Percentiles rank a stretch among this genome's conserved stretches.
phyloP scores from a whole-genome alignment of 1,284 basidiomycete species.

The Microstroma glucosiphilum region DNA sequence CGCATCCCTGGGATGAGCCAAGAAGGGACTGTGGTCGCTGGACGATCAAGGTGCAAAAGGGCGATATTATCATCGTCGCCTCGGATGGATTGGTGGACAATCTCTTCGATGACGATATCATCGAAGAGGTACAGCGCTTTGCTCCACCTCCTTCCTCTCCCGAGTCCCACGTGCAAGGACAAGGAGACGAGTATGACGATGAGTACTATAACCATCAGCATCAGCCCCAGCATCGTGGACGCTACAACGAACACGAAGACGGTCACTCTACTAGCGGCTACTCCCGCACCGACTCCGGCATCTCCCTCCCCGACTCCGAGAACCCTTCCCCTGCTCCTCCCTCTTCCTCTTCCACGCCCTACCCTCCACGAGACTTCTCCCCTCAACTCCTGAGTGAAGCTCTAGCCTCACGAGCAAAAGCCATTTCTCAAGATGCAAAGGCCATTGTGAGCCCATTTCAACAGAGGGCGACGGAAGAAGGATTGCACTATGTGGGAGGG shows the following conservation, averaged over 20 bases:
- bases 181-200: conserved; percentile 2
- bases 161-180: not conserved
- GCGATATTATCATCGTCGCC: conserved; percentile 83
- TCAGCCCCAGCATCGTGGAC: too few species aligned
- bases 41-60: conserved; percentile 65
- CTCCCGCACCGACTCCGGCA: conserved; percentile 15
- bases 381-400: conserved; percentile 57
- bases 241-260: not conserved
- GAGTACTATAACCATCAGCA: not conserved
- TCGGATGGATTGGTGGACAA: conserved; percentile 89
- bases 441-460: conserved; percentile 57
- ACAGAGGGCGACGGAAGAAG: conserved; percentile 57
- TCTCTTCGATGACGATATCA: conserved; percentile 86
- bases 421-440: conserved; percentile 55
- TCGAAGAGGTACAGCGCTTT: conserved; percentile 77
- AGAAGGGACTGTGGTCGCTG: conserved; percentile 22
- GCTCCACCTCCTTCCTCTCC: conserved; percentile 21
- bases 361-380: conserved; percentile 47
- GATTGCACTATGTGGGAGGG: conserved; percentile 52
- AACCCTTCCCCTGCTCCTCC: not conserved
- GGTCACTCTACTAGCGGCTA: conserved; percentile 4
- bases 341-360: conserved; percentile 10
- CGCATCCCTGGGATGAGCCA: conserved; percentile 30
- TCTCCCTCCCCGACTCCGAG: not conserved
- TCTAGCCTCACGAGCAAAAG: conserved; percentile 55